These are phyloP conservation scores for Fusarium kyushuense DNA, from an alignment of 2,329 filamentous ascomycete genomes.

Conservation along the genomic window DNA sequence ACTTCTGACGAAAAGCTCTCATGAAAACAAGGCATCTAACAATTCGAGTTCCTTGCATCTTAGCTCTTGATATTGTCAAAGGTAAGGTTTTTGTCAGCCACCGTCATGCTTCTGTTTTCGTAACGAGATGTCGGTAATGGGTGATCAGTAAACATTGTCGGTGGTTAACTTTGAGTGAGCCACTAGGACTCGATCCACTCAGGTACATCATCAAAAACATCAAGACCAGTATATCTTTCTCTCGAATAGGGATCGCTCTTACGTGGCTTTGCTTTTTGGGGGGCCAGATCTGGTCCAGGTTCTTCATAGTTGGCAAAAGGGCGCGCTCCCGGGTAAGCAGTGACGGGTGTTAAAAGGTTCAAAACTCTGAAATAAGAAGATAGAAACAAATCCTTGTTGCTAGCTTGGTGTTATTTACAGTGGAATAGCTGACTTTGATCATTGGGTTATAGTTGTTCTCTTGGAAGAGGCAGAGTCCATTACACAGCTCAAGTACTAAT, in stretches of 20 bases:
- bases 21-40: conserved; percentile 23
- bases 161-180: background rate
- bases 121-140: background rate
- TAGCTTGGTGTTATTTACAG: too few species aligned
- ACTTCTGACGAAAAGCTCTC: conserved; percentile 24
- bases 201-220: too few species aligned
- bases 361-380: too few species aligned
- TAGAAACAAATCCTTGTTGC: too few species aligned
- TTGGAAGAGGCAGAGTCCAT: background rate
- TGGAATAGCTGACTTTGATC: too few species aligned
- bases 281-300: background rate
- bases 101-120: background rate
- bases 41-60: background rate
- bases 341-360: too few species aligned
- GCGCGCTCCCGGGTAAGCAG: background rate
- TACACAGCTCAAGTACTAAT: background rate
- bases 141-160: background rate
- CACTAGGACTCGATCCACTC: background rate
- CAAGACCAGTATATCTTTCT: background rate
- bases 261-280: background rate
- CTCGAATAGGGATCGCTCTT: background rate
- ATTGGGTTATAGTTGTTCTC: too few species aligned
- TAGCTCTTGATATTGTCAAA: background rate
- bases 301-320: background rate
- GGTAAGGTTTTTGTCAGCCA: conserved; percentile 1